Evolutionary conservation across 495 filamentous ascomycete species (phyloP).

Genomic region (Tuber microsphaerosporum): DNA sequence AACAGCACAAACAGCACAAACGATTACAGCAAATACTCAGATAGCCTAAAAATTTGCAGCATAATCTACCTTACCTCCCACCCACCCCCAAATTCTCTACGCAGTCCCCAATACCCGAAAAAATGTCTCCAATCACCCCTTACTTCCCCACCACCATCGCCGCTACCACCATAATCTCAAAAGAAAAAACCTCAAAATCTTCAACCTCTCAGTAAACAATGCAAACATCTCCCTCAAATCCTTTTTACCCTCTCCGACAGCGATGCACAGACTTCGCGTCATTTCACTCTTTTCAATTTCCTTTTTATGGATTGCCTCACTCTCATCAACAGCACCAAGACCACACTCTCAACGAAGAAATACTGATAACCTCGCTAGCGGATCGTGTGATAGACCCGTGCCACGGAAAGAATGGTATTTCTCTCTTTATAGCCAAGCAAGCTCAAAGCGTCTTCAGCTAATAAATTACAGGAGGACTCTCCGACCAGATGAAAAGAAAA

Average conservation of each 20-base stretch:
- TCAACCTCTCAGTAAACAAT: not conserved
- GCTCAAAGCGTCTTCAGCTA: constrained; percentile 47
- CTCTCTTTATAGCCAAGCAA: not conserved
- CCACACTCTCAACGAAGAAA: not conserved
- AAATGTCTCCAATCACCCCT: not conserved
- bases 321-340: constrained; percentile 1
- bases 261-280: not conserved
- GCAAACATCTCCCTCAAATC: not conserved
- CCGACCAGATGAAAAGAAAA: constrained; percentile 48
- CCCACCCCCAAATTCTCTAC: not conserved
- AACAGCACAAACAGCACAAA: not conserved
- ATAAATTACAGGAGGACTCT: constrained; percentile 50
- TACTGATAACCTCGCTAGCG: constrained; percentile 1
- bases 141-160: not conserved
- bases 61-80: not conserved
- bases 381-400: constrained; percentile 40
- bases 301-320: constrained; percentile 9
- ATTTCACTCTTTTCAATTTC: constrained; percentile 19
- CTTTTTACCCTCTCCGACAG: not conserved
- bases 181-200: not conserved
- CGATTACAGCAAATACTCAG: not conserved
- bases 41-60: not conserved
- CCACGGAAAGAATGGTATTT: constrained; percentile 48
- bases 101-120: not conserved
- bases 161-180: not conserved